Conservation (phyloP, 2,329 filamentous ascomycete genomes). For the Graphilbum fragrans region DNA sequence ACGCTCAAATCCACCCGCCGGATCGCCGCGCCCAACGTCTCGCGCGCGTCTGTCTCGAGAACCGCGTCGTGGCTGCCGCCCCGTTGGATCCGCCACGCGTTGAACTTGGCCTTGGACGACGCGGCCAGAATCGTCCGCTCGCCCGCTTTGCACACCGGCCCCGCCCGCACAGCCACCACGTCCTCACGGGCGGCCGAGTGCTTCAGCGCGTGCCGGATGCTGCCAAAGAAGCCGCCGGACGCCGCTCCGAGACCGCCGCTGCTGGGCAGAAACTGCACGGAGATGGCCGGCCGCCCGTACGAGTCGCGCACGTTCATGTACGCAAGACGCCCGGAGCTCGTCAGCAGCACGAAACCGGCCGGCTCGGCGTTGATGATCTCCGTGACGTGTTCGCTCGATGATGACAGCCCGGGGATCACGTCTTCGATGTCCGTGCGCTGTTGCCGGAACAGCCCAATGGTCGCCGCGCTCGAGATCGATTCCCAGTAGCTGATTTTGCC, state of each 20-base stretch:
- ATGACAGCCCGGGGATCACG: slow-evolving; percentile 54
- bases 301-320: slow-evolving; percentile 78
- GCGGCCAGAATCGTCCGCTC: slow-evolving; percentile 76
- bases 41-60: slow-evolving; percentile 58
- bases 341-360: slow-evolving; percentile 73
- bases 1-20: slow-evolving; percentile 38
- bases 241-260: slow-evolving; percentile 39
- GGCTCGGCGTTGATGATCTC: slow-evolving; percentile 73
- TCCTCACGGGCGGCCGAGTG: slow-evolving; percentile 61
- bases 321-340: slow-evolving; percentile 76
- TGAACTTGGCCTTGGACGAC: slow-evolving; percentile 64
- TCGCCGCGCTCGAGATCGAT: slow-evolving; percentile 79
- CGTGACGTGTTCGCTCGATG: slow-evolving; percentile 64
- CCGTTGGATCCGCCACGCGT: slow-evolving; percentile 82
- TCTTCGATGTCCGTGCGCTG: slow-evolving; percentile 71
- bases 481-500: slow-evolving; percentile 94
- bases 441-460: slow-evolving; percentile 71
- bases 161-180: slow-evolving; percentile 67
- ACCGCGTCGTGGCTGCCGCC: slow-evolving; percentile 70
- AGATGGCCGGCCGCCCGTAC: slow-evolving; percentile 74
- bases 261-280: slow-evolving; percentile 62
- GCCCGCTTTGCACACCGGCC: slow-evolving; percentile 58
- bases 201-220: slow-evolving; percentile 64
- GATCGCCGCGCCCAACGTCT: slow-evolving; percentile 50
- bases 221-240: slow-evolving; percentile 63